Evolutionary conservation across 495 filamentous ascomycete species (phyloP), one percentile per base, ranked within the genome.

Genomic region (Chaetomium tenue): DNA sequence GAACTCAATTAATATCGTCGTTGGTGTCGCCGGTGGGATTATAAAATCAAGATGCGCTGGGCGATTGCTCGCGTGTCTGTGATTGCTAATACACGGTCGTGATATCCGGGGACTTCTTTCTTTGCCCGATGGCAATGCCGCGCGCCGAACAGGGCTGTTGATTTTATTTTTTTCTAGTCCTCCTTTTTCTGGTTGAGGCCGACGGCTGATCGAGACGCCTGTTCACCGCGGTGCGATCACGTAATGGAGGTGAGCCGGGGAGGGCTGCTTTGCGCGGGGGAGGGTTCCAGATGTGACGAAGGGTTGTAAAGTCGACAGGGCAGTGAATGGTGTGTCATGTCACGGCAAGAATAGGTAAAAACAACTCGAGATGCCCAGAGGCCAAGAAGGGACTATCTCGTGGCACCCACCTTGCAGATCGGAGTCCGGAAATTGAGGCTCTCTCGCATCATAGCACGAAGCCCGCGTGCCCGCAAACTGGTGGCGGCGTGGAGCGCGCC

Each of bases 341-440:
- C 16, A 18, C 20, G 16, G 25, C 26, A n/a, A 37, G 26, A 37
- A 54, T 6, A 53, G 8, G 18, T 16, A 37, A 37, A 54, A 33
- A 33, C 28, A 13, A 9, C 33, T 28, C 8, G n/a, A 16, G 37
- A 15, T 48, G 57, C 33, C 58, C 33, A n/a, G 47, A 18, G 11
- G 28, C 26, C n/a, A 22, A 37, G 8, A 59, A n/a, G 8, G 5
- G 30, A 61, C 40, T 61, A 52, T 61, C 58, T 61, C 47, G 40
- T 42, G 39, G 28, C 33, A 15, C 26, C 25, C 23, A 5, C 15
- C n/a, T 44, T 46, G 58, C 13, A 33, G 42, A 47, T 59, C 57
- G 57, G 57, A 28, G 42, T 22, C 44, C 46, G 58, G 58, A 60
- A 51, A 60, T 51, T 60, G 44, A 60, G 28, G 23, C 23, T 47